These are phyloP conservation scores for Combretum micranthum DNA, from an alignment of 345 rosid genomes.

Conservation along the genomic window DNA sequence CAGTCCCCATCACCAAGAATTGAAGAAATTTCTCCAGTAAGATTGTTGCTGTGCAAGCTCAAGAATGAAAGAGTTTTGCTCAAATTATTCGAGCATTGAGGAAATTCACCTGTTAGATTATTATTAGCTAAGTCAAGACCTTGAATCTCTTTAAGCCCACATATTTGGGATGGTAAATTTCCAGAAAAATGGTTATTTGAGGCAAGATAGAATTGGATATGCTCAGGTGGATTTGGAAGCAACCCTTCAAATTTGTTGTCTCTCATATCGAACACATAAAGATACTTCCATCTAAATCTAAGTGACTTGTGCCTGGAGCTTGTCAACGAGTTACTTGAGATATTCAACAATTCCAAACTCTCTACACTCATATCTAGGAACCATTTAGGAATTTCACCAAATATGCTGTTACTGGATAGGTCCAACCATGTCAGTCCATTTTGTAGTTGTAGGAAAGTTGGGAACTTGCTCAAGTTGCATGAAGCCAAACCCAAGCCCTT, in stretches of 20 bases:
- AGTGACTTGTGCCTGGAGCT: no score
- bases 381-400: slow-evolving; percentile 18
- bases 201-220: not conserved
- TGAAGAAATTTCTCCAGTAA: not conserved
- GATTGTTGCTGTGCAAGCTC: slow-evolving; percentile 1
- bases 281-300: no score
- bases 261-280: not conserved
- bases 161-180: slow-evolving; percentile 5
- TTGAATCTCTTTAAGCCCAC: slow-evolving; percentile 5
- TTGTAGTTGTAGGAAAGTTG: slow-evolving; percentile 14
- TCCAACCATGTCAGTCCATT: not conserved
- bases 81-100: slow-evolving; percentile 16
- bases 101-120: slow-evolving; percentile 12
- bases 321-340: no score
- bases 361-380: no score
- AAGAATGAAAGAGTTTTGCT: not conserved
- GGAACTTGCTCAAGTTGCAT: slow-evolving; percentile 17
- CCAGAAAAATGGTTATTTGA: slow-evolving; percentile 9
- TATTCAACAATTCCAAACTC: no score
- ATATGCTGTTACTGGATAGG: slow-evolving; percentile 12
- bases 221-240: slow-evolving; percentile 7
- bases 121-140: slow-evolving; percentile 16
- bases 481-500: not conserved
- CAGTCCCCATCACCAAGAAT: accelerated
- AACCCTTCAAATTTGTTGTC: slow-evolving; percentile 7